Evolutionary conservation across 2,329 filamentous ascomycete genomes (phyloP).

Genomic region (Penicillium sp.): DNA sequence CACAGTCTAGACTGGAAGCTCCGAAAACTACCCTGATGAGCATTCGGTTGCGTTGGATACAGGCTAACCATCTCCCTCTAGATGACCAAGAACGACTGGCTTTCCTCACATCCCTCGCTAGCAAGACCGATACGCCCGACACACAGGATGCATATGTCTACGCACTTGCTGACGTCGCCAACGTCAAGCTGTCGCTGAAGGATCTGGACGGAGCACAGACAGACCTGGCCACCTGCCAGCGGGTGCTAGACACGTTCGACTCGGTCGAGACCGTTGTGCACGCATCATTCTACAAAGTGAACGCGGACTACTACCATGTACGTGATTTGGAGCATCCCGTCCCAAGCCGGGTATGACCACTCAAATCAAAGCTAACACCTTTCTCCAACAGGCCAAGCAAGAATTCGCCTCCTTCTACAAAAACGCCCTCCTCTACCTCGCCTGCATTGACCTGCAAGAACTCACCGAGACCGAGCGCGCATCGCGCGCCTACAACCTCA

Average conservation of each 20-base stretch:
- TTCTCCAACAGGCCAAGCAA: slow-evolving; percentile 53
- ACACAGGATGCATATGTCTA: slow-evolving; percentile 95
- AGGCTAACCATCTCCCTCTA: slow-evolving; percentile 33
- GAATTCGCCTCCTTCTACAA: slow-evolving; percentile 96
- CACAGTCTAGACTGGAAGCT: neutral
- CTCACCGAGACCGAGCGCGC: slow-evolving; percentile 67
- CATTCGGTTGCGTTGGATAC: slow-evolving; percentile 2
- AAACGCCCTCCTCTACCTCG: slow-evolving; percentile 93
- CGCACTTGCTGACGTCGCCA: slow-evolving; percentile 80
- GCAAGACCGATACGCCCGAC: slow-evolving; percentile 81
- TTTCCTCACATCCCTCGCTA: slow-evolving; percentile 74
- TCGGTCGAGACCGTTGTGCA: slow-evolving; percentile 92
- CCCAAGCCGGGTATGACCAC: neutral
- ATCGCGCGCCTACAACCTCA: slow-evolving; percentile 80
- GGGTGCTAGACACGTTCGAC: slow-evolving; percentile 82
- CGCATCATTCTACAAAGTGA: slow-evolving; percentile 90
- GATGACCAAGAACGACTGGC: slow-evolving; percentile 76
- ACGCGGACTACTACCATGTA: slow-evolving; percentile 86
- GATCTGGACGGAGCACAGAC: slow-evolving; percentile 75
- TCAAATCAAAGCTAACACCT: slow-evolving; percentile 3
- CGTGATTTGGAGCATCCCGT: neutral
- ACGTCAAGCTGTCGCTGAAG: slow-evolving; percentile 70
- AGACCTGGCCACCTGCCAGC: slow-evolving; percentile 78
- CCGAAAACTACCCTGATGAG: neutral
- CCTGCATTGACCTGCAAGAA: slow-evolving; percentile 76